Base-by-base conservation (phyloP, 805 yeast genomes). In the Wickerhamomyces silvicola region DNA sequence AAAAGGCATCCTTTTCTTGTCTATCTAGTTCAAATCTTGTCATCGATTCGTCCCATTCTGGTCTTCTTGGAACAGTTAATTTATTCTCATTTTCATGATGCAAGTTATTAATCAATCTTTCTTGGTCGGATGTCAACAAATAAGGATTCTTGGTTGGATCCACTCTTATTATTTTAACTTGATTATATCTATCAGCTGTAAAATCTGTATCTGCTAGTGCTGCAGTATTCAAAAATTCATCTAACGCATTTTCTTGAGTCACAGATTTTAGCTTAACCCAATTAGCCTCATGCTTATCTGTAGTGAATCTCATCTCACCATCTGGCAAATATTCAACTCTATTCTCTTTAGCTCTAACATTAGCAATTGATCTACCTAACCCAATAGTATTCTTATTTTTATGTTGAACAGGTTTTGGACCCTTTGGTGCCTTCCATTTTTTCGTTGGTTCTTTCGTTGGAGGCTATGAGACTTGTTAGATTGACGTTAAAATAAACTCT, bases 151-250 rank as follows among this genome's bases (percentile, higher is more conserved):
- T 59, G 10, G 57, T 49, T 7, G 64, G 59, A 32, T 83, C 85
- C 37, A 83, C 78, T 52, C 80, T 75, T 45, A 92, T 79, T 47
- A 92, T 85, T 48, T 81, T 82, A 38, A 92, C 88, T 44, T 81
- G 84, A 28, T 81, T 77, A 36, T 78, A 70, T 51, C 81, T 78
- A 45, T 90, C 97, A 4, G 97, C 96, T 7, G 95, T 78, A 62
- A 92, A 92, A 62, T 92, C 97, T 14, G 90, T 87, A 53, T 87
- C 95, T 2, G 97, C 96, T 37, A 92, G 71, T 57, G 86, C 95
- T 1, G 98, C 99, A 7, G 97, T 90, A 51, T 79, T 81, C 50
- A 92, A 71, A 57, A 92, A 88, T 60, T 92, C 99, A 60, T 92
- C 97, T 36, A 92, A 61, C 1, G 97, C 81, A 45, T 81, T 75